Evolutionary conservation across 768 basidiomycete genomes (phyloP).

Genomic region (Leccinum uliginosum): DNA sequence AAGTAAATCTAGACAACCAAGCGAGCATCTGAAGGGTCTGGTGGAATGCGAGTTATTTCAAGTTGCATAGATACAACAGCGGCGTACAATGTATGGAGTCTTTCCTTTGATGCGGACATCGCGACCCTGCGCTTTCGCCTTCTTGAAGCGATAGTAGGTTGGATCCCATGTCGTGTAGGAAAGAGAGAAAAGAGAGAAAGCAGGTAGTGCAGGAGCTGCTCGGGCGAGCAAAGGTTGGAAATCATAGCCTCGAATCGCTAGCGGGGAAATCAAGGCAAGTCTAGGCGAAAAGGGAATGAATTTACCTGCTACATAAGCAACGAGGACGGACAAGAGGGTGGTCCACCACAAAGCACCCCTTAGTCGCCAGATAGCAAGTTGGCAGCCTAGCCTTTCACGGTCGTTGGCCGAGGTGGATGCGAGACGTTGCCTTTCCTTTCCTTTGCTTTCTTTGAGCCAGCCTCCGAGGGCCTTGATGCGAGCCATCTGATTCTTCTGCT

Average conservation of each 20-base stretch:
- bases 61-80: not conserved
- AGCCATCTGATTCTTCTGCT: constrained; percentile 76
- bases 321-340: constrained; percentile 41
- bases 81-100: constrained; percentile 55
- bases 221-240: constrained; percentile 18
- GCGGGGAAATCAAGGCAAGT: constrained; percentile 1
- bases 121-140: constrained; percentile 65
- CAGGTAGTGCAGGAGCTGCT: constrained; percentile 42
- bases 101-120: constrained; percentile 66
- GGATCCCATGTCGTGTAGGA: constrained; percentile 88
- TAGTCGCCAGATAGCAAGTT: constrained; percentile 62
- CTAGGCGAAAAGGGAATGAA: not conserved
- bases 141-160: constrained; percentile 59
- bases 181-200: constrained; percentile 53
- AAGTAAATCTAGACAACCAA: constrained; percentile 55
- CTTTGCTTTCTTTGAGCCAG: constrained; percentile 62
- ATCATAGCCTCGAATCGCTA: constrained; percentile 20
- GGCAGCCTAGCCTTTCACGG: constrained; percentile 41
- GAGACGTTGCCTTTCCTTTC: constrained; percentile 54
- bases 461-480: constrained; percentile 70
- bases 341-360: constrained; percentile 65
- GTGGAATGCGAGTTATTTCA: not conserved
- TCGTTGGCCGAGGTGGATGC: constrained; percentile 38
- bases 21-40: constrained; percentile 56
- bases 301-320: constrained; percentile 47